Evolutionary conservation across 495 filamentous ascomycete species (phyloP).

Genomic region (Arthonia radiata): DNA sequence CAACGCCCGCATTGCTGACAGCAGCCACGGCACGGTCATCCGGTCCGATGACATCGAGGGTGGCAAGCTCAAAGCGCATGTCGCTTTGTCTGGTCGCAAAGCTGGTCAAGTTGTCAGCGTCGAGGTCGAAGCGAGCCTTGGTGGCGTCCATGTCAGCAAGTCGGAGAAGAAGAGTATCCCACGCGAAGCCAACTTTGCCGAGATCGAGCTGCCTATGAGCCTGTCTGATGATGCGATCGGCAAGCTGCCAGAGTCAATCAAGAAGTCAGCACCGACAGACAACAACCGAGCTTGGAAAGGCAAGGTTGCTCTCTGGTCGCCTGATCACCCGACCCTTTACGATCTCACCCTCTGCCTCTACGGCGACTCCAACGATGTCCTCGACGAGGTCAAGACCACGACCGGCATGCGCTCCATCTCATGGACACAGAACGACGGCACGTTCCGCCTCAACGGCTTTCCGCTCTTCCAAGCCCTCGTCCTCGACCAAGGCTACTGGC

Average conservation of each 20-base stretch:
- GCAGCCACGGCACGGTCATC: slow-evolving; percentile 8
- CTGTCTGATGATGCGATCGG: slow-evolving; percentile 2
- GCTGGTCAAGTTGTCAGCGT: slow-evolving; percentile 5
- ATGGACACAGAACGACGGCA: slow-evolving; percentile 7
- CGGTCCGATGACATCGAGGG: slow-evolving; percentile 9
- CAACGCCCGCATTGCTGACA: slow-evolving; percentile 6
- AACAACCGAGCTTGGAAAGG: no score
- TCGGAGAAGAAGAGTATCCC: slow-evolving; percentile 3
- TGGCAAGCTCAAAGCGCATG: slow-evolving; percentile 7
- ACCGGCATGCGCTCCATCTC: slow-evolving; percentile 9
- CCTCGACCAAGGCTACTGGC: slow-evolving; percentile 12
- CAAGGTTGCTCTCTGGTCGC: slow-evolving; percentile 8
- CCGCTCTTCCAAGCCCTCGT: slow-evolving; percentile 9
- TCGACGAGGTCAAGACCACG: slow-evolving; percentile 8
- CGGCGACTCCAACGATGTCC: slow-evolving; percentile 2
- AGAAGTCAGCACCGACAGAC: no score
- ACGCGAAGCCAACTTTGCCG: slow-evolving; percentile 4
- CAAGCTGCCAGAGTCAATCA: slow-evolving; percentile 3
- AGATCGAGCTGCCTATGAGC: slow-evolving; percentile 6
- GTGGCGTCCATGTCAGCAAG: slow-evolving; percentile 3
- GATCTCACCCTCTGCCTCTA: slow-evolving; percentile 7
- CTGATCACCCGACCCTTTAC: slow-evolving; percentile 8
- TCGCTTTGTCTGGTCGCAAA: slow-evolving; percentile 6
- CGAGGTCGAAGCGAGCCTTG: slow-evolving; percentile 6
- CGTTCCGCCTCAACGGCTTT: slow-evolving; percentile 6